Base-by-base conservation (phyloP, 176 grass and related monocot species). In the Tillandsia fasciculata region DNA sequence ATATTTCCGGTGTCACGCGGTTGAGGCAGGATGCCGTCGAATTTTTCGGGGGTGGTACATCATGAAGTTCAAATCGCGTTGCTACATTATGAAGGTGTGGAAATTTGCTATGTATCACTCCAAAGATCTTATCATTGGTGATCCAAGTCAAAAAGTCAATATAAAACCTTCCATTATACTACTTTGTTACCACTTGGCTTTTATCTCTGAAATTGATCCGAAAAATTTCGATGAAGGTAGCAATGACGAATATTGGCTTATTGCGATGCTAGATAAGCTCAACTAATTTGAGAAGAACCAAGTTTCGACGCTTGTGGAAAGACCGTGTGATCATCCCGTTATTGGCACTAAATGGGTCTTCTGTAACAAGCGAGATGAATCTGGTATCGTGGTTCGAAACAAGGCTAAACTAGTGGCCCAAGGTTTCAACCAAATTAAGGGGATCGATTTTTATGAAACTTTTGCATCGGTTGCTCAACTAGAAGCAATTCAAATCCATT, bases 401-500 rank as follows among this genome's bases (percentile, higher is more conserved):
- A 64, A 74, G 20, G 53, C 12, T 15, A 63, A 26, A 13, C 48
- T 74, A 22, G 51, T 74, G 11, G 51, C 17, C 51, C 20, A 74
- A 64, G 8, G 2, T 26, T 74, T 63, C 53, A 74, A 33, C 6
- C 53, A 63, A 63, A 15, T 63, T 63, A 10, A 74, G 33, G 12
- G 11, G 1, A 63, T 58, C 49, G 26, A 63, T 49, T 74, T 74
- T 17, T 24, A 74, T 15, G 27, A 74, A 48, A 49, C 13, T 0
- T 74, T 72, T 72, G 70, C 51, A 54, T 17, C 51, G 7, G 6
- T 72, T 5, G 70, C 70, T 72, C 0, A 50, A 15, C 22, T 72
- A 1, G 70, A 72, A 57, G 51, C 51, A 2, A 72, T 72, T 72
- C 11, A 6, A 72, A 14, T 72, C 3, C 9, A 28, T 6, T 11